These are phyloP conservation scores for Myriosclerotinia duriaeana DNA, from an alignment of 2,329 filamentous ascomycete species.

Conservation along the genomic window DNA sequence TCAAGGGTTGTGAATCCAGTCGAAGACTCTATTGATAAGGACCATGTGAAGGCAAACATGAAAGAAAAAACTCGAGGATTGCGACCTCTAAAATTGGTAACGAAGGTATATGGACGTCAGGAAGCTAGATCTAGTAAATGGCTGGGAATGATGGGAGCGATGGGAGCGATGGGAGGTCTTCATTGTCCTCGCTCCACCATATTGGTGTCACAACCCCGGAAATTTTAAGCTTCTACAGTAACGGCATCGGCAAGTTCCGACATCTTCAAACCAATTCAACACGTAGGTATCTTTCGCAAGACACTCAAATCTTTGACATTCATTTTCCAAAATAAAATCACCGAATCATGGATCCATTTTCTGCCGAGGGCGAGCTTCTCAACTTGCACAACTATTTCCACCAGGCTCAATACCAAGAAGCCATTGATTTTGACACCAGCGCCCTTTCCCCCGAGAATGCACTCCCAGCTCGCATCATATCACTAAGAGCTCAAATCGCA, in stretches of 20 bases:
- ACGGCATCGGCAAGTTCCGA: constrained; percentile 6
- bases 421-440: constrained; percentile 80
- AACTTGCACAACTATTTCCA: constrained; percentile 71
- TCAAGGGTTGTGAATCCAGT: not conserved
- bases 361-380: constrained; percentile 68
- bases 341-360: constrained; percentile 64
- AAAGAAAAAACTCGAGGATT: not conserved
- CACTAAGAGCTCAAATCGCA: constrained; percentile 79
- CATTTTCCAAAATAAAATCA: constrained; percentile 21
- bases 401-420: constrained; percentile 81
- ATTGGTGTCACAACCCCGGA: constrained; percentile 9
- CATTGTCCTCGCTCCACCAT: not conserved
- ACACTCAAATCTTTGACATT: constrained; percentile 15
- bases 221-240: constrained; percentile 19
- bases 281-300: constrained; percentile 31
- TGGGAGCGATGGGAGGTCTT: not conserved
- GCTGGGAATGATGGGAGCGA: not conserved
- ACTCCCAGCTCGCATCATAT: constrained; percentile 72
- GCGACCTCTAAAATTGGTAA: constrained; percentile 1
- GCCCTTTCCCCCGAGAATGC: constrained; percentile 76
- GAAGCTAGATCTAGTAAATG: constrained; percentile 3
- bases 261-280: constrained; percentile 23
- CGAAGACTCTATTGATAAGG: not conserved
- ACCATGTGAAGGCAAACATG: not conserved
- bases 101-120: constrained; percentile 10